A percentile compares a stretch with the other conserved stretches of the same genome.
phyloP scores from a whole-genome alignment of 179 eudicot genomes.

The Silene coronaria region DNA sequence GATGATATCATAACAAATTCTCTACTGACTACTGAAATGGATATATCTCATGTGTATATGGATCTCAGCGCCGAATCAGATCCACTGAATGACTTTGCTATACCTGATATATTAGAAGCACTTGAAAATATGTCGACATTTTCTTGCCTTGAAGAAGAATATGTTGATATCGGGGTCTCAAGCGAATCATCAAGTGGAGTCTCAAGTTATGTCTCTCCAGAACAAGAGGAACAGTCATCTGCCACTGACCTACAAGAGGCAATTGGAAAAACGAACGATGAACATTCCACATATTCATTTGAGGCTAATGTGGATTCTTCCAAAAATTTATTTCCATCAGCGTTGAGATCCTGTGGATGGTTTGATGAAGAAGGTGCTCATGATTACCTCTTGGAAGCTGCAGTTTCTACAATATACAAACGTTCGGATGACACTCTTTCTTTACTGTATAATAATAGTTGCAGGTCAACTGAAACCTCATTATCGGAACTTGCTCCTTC shows the following conservation, averaged over 20 bases:
- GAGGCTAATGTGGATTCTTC: slow-evolving; percentile 19
- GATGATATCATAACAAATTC: slow-evolving; percentile 20
- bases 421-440: slow-evolving; percentile 29
- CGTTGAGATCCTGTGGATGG: slow-evolving; percentile 23
- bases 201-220: slow-evolving; percentile 14
- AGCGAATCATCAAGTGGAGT: slow-evolving; percentile 19
- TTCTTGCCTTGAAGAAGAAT: slow-evolving; percentile 35
- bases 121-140: slow-evolving; percentile 20
- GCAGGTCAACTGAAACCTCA: slow-evolving; percentile 29
- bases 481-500: slow-evolving; percentile 30
- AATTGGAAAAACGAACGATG: slow-evolving; percentile 25
- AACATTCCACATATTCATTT: slow-evolving; percentile 17
- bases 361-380: slow-evolving; percentile 26
- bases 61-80: slow-evolving; percentile 22
- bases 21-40: slow-evolving; percentile 20
- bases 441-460: slow-evolving; percentile 15
- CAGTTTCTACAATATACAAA: slow-evolving; percentile 24
- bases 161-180: slow-evolving; percentile 20
- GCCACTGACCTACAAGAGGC: slow-evolving; percentile 22
- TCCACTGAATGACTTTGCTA: slow-evolving; percentile 18
- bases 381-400: slow-evolving; percentile 39
- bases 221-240: slow-evolving; percentile 19
- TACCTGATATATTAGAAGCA: slow-evolving; percentile 24
- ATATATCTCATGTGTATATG: slow-evolving; percentile 17
- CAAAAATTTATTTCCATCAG: slow-evolving; percentile 8